A percentile compares a stretch with the other conserved stretches of the same genome.
These are phyloP conservation scores for Umbelopsis sp. DNA, from an alignment of 371 early-diverging fungal species.

Conservation along the genomic window DNA sequence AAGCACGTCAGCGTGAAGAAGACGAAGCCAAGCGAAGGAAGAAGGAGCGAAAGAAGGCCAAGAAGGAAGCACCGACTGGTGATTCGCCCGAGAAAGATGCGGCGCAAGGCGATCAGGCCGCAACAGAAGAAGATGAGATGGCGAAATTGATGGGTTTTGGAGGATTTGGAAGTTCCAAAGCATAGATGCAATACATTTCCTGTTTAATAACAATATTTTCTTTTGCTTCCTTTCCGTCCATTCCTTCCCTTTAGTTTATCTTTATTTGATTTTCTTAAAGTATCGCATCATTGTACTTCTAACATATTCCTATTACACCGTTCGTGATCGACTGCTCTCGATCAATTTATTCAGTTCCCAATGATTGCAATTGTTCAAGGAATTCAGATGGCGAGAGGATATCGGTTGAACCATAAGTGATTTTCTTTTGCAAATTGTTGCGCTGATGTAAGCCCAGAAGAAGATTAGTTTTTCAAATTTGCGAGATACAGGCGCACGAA, in stretches of 20 bases:
- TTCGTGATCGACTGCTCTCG: neutral
- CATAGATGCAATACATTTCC: slow-evolving; percentile 17
- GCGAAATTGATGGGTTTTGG: slow-evolving; percentile 57
- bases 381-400: slow-evolving; percentile 87
- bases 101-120: slow-evolving; percentile 30
- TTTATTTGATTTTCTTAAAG: neutral
- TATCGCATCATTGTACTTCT: slow-evolving; percentile 14
- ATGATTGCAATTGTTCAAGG: slow-evolving; percentile 76
- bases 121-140: slow-evolving; percentile 43
- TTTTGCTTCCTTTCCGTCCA: neutral
- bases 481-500: neutral
- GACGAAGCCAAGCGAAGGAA: slow-evolving; percentile 53
- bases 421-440: slow-evolving; percentile 72
- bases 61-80: slow-evolving; percentile 37
- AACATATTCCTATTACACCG: neutral
- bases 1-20: slow-evolving; percentile 47
- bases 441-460: slow-evolving; percentile 35
- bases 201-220: neutral
- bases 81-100: slow-evolving; percentile 43
- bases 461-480: neutral
- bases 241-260: neutral
- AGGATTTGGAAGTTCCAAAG: slow-evolving; percentile 52
- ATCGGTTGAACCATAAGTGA: slow-evolving; percentile 97
- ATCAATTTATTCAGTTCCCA: slow-evolving; percentile 51
- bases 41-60: slow-evolving; percentile 56